Conservation (phyloP, 139 green algal genomes). For the Ostreobium quekettii region DNA sequence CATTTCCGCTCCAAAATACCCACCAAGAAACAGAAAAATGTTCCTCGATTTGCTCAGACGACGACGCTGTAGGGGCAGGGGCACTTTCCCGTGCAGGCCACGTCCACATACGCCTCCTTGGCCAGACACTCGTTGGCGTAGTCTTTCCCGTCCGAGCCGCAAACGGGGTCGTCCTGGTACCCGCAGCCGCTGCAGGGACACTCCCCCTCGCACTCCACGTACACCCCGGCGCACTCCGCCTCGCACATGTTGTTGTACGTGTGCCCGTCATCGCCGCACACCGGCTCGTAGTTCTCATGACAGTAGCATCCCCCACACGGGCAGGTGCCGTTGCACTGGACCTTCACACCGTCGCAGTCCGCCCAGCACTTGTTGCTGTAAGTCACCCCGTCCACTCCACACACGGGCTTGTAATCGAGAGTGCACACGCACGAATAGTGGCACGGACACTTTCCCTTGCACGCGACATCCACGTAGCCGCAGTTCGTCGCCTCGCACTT, state of each 20-base stretch:
- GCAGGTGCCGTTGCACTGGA: neutral
- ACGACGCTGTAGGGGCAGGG: no score
- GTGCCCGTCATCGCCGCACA: constrained; percentile 24
- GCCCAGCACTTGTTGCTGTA: constrained; percentile 23
- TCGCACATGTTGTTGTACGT: constrained; percentile 24
- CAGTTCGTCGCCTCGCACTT: constrained; percentile 26
- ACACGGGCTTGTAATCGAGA: constrained; percentile 19
- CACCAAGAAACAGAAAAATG: no score
- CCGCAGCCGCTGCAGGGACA: neutral
- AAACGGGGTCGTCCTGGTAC: no score
- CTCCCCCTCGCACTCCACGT: constrained; percentile 11
- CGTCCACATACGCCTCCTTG: no score
- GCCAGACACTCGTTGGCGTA: no score
- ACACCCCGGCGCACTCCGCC: constrained; percentile 3
- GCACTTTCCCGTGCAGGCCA: no score
- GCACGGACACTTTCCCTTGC: constrained; percentile 22
- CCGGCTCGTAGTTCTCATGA: constrained; percentile 19
- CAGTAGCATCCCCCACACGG: constrained; percentile 8
- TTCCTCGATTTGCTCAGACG: no score
- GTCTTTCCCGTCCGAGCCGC: no score
- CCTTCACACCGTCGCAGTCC: neutral
- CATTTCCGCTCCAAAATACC: no score
- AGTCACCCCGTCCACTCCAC: constrained; percentile 19
- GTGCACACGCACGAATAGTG: neutral
- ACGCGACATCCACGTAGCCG: constrained; percentile 1